These are phyloP conservation scores for Chernovozyma aurita DNA, from an alignment of 1,139 yeast species.

Conservation along the genomic window DNA sequence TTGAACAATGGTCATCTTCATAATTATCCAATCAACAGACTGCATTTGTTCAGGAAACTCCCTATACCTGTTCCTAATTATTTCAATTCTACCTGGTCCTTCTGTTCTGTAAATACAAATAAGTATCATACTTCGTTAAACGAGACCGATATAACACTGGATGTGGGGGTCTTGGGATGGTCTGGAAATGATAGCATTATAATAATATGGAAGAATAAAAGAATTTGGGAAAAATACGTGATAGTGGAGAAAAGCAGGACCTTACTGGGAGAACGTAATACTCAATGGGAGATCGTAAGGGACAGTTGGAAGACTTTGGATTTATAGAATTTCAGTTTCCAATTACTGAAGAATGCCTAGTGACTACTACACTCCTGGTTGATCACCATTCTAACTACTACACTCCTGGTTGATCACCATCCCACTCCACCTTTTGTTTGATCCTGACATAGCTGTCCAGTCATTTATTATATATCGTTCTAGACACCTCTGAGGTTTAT, in stretches of 20 bases:
- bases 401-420: too few species aligned
- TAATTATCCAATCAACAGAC: constrained; percentile 40
- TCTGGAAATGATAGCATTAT: constrained; percentile 61
- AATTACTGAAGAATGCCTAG: too few species aligned
- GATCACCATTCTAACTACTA: too few species aligned
- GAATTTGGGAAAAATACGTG: constrained; percentile 82
- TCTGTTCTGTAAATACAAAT: constrained; percentile 70
- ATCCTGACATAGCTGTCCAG: too few species aligned
- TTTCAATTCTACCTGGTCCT: constrained; percentile 86
- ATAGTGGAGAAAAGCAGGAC: constrained; percentile 41
- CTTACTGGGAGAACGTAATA: constrained; percentile 12
- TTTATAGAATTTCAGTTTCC: too few species aligned
- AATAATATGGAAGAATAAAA: constrained; percentile 66
- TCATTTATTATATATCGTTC: too few species aligned
- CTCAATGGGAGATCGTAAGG: constrained; percentile 57
- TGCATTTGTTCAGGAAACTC: constrained; percentile 63
- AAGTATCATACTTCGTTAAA: constrained; percentile 26
- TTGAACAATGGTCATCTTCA: not conserved
- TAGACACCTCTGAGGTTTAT: too few species aligned
- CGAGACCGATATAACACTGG: constrained; percentile 27
- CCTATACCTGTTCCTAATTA: constrained; percentile 65
- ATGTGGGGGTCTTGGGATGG: constrained; percentile 76
- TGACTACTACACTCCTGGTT: too few species aligned
- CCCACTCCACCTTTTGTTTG: too few species aligned
- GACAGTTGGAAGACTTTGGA: constrained; percentile 76